phyloP scores from a whole-genome alignment of 2,329 filamentous ascomycete species.

The Fusarium tupiense region DNA sequence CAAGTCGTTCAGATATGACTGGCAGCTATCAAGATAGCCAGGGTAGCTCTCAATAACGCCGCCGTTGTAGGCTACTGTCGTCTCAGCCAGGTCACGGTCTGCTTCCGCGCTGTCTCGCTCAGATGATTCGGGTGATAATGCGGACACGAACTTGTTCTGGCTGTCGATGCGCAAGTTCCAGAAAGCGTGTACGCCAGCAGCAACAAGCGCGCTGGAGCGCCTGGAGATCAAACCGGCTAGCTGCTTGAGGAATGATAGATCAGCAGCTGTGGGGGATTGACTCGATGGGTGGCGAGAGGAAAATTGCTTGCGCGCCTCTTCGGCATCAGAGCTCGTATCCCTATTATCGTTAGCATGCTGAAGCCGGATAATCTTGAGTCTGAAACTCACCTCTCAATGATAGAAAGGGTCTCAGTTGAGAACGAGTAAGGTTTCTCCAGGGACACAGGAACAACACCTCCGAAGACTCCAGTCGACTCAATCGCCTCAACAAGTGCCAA shows the following conservation, averaged over 20 bases:
- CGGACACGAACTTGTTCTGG: constrained; percentile 50
- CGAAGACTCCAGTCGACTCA: constrained; percentile 62
- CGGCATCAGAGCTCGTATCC: constrained; percentile 55
- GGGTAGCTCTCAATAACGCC: constrained; percentile 84
- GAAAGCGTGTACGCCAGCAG: constrained; percentile 66
- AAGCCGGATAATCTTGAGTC: no score
- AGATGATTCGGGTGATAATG: constrained; percentile 45
- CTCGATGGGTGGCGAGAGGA: constrained; percentile 59
- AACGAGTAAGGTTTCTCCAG: constrained; percentile 65
- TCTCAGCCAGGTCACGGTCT: constrained; percentile 59
- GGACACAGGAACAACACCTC: constrained; percentile 65
- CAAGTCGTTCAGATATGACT: constrained; percentile 70
- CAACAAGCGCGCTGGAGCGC: constrained; percentile 68
- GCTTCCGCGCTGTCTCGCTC: constrained; percentile 59
- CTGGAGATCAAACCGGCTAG: constrained; percentile 65
- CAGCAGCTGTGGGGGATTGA: constrained; percentile 52
- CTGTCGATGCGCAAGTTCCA: constrained; percentile 65
- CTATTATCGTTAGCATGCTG: constrained; percentile 48
- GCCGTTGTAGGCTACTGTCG: constrained; percentile 80
- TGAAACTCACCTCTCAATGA: constrained; percentile 63
- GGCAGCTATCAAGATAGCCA: constrained; percentile 69
- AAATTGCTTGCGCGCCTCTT: constrained; percentile 60
- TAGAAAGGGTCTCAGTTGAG: constrained; percentile 68
- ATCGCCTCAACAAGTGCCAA: constrained; percentile 68
- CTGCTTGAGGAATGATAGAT: constrained; percentile 62